Base-by-base conservation (phyloP, 2,329 filamentous ascomycete species). In the Beauveria scarabaeidicola region DNA sequence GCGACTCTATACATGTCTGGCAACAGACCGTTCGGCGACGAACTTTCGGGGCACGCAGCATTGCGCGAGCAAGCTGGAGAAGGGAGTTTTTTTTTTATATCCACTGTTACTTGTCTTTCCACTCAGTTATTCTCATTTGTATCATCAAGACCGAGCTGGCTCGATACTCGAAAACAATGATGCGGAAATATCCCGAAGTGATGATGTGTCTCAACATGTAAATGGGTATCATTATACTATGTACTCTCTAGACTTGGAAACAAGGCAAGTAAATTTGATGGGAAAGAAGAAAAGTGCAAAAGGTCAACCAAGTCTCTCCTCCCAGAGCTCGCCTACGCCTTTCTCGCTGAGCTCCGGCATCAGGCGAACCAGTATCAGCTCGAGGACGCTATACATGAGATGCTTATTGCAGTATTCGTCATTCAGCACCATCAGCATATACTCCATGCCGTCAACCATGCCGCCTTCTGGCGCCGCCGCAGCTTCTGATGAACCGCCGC, bases 351-450 rank as follows among this genome's bases (percentile, higher is more conserved):
- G 72, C 75, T 99, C 94, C 5, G 94, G 94, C 69, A 96, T 83
- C 63, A 97, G 73, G 64, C 88, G 84, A 60, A 91, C 82, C n/a
- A 97, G 77, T 2, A 96, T 71, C 61, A 93, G 74, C 74, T 99
- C 94, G 38, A 97, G 75, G 52, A 94, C 78, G 48, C 84, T 80
- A 69, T 96, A 96, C 66, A 96, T 77, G 36, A 97, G 77, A 74
- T 97, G 91, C 75, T 92, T 95, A 75, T 99, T 99, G 74, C 91
- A 88, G 74, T 96, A 96, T 55, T 82, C 78, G 73, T 97, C 91
- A 17, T 82, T 83, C 65, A 96, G 87, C 41, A 92, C 78, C 66
- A 88, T 84, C 51, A 97, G 78, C 50, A 91, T 77, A 27, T 82
- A 75, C 68, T 86, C 83, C 63, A 90, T 80, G 65, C 87, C 81